Percentiles rank a stretch among this genome's conserved stretches.
phyloP scores from a whole-genome alignment of 78 protist species.

The Cyanophora paradoxa region DNA sequence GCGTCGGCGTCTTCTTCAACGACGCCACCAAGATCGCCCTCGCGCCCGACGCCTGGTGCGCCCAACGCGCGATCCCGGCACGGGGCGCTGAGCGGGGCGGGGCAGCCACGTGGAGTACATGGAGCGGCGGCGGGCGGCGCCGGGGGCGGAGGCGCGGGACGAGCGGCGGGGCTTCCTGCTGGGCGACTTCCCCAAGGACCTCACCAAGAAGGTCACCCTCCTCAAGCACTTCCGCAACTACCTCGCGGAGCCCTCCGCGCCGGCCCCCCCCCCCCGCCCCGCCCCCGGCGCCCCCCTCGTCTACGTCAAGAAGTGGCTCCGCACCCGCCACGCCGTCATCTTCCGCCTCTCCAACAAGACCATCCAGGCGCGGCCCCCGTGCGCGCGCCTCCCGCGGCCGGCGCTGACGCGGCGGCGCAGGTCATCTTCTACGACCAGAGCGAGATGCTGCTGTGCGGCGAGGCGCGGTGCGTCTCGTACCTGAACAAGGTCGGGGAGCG shows the following conservation, averaged over 20 bases:
- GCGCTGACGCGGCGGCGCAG: no score
- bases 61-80: no score
- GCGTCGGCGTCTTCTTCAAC: conserved; percentile 81
- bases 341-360: conserved; percentile 61
- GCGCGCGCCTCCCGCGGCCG: no score
- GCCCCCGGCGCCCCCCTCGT: conserved; percentile 19
- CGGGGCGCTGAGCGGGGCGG: no score
- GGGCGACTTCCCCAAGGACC: conserved; percentile 4
- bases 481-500: conserved; percentile 20
- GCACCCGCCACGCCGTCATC: conserved; percentile 65
- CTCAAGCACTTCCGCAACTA: conserved; percentile 64
- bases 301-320: conserved; percentile 76
- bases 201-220: conserved; percentile 72
- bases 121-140: conserved; percentile 2
- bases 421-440: conserved; percentile 56
- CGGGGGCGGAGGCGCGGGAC: neutral
- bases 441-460: conserved; percentile 41
- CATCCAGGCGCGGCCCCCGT: no score
- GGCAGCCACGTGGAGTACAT: conserved; percentile 22
- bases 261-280: no score
- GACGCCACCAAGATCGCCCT: conserved; percentile 57
- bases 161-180: neutral
- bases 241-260: conserved; percentile 38
- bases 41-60: conserved; percentile 1
- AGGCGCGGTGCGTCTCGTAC: conserved; percentile 28